These are phyloP conservation scores for Epichloe aotearoae DNA, from an alignment of 2,329 filamentous ascomycete species.

Conservation along the genomic window DNA sequence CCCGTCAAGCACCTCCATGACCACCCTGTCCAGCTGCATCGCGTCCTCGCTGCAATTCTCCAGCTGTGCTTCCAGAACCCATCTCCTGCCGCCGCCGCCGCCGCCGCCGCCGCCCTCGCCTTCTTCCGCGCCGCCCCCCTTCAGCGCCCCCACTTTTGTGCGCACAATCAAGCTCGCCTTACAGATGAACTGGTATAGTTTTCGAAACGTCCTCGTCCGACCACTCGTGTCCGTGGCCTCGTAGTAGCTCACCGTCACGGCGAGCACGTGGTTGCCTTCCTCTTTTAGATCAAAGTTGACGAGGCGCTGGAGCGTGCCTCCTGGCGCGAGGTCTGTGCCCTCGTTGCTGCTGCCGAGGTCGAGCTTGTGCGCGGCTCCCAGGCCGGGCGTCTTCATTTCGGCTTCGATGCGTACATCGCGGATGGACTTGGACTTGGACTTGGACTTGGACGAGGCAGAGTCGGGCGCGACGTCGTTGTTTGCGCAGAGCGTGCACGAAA, in stretches of 20 bases:
- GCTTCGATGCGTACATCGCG: conserved; percentile 72
- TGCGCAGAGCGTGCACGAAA: conserved; percentile 88
- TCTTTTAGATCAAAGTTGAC: conserved; percentile 83
- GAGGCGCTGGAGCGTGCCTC: conserved; percentile 64
- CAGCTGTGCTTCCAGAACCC: conserved; percentile 83
- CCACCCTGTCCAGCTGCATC: conserved; percentile 61
- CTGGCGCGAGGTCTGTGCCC: conserved; percentile 39
- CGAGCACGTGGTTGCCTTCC: conserved; percentile 85
- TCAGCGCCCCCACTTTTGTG: conserved; percentile 66
- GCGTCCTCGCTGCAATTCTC: conserved; percentile 84
- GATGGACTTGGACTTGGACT: conserved; percentile 42
- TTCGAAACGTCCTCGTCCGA: conserved; percentile 74
- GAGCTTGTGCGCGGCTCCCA: conserved; percentile 45
- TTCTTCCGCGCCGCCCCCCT: conserved; percentile 11
- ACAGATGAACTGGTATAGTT: conserved; percentile 93
- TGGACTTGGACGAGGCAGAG: conserved; percentile 30
- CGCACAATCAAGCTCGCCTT: conserved; percentile 81
- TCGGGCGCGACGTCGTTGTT: conserved; percentile 56
- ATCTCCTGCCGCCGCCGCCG: conserved; percentile 30
- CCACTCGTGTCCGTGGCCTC: conserved; percentile 62
- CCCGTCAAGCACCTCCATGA: conserved; percentile 38
- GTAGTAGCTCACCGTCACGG: conserved; percentile 87
- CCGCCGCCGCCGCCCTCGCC: conserved; percentile 7
- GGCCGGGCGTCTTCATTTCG: conserved; percentile 85
- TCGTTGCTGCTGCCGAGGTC: conserved; percentile 29